A percentile compares a stretch with the other conserved stretches of the same genome.
phyloP scores from a whole-genome alignment of 1,284 basidiomycete species.

The Sanghuangporus sanghuang region DNA sequence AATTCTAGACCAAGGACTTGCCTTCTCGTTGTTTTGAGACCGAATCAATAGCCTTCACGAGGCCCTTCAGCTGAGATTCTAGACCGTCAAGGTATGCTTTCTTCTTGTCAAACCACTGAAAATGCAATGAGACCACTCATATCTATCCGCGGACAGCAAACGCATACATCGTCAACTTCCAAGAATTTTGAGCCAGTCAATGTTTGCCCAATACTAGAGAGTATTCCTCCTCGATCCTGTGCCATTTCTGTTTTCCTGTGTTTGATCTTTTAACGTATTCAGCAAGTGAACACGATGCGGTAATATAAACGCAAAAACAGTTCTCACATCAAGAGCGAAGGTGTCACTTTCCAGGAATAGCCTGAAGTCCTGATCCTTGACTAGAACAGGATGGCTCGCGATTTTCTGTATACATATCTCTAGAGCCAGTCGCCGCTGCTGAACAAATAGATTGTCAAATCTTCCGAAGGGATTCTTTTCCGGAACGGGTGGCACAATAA shows the following conservation, averaged over 20 bases:
- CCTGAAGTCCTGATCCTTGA: slow-evolving; percentile 79
- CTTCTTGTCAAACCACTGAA: slow-evolving; percentile 89
- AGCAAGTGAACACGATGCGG: background rate
- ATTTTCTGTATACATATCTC: slow-evolving; percentile 88
- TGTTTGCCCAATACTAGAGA: slow-evolving; percentile 75
- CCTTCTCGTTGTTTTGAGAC: slow-evolving; percentile 79
- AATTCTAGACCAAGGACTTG: slow-evolving; percentile 24
- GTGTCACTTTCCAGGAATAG: slow-evolving; percentile 87
- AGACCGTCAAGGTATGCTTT: slow-evolving; percentile 84
- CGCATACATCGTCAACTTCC: slow-evolving; percentile 83
- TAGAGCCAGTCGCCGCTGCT: slow-evolving; percentile 77
- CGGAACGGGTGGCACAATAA: slow-evolving; percentile 94
- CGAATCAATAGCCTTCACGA: slow-evolving; percentile 81
- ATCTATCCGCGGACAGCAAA: background rate
- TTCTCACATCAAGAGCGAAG: slow-evolving; percentile 73
- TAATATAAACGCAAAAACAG: background rate
- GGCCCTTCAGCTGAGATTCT: slow-evolving; percentile 81
- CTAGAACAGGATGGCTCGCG: slow-evolving; percentile 81
- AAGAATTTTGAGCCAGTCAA: slow-evolving; percentile 82
- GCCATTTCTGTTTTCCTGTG: slow-evolving; percentile 75
- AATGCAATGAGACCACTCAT: background rate
- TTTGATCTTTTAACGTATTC: slow-evolving; percentile 59
- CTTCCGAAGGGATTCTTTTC: slow-evolving; percentile 93
- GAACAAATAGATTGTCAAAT: slow-evolving; percentile 86
- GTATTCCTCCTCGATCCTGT: slow-evolving; percentile 70